Evolutionary conservation across 306 rosid genomes (phyloP).

Genomic region (Canavalia ensiformis): DNA sequence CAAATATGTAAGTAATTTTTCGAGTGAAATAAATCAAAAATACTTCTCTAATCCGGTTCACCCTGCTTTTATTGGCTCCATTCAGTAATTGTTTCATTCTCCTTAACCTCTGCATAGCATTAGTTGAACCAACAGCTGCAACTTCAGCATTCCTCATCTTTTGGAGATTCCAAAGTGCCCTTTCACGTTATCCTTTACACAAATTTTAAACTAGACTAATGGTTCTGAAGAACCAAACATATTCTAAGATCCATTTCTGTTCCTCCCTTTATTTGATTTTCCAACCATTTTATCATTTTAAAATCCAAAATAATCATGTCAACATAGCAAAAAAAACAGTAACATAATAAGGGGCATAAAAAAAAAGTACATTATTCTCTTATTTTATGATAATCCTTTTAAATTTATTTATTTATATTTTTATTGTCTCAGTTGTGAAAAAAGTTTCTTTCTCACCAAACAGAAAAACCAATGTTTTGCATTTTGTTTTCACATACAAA

Average conservation of each 20-base stretch:
- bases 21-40: slow-evolving; percentile 13
- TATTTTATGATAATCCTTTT: too few species aligned
- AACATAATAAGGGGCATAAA: background rate
- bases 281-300: slow-evolving; percentile 79
- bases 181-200: slow-evolving; percentile 47
- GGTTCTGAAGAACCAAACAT: slow-evolving; percentile 50
- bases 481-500: background rate
- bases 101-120: slow-evolving; percentile 56
- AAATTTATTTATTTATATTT: background rate
- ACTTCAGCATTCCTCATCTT: slow-evolving; percentile 58
- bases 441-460: background rate
- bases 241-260: slow-evolving; percentile 61
- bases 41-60: slow-evolving; percentile 39
- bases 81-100: slow-evolving; percentile 56
- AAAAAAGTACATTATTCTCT: background rate
- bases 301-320: slow-evolving; percentile 41
- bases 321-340: background rate
- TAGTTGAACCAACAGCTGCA: slow-evolving; percentile 39
- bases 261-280: slow-evolving; percentile 80
- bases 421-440: background rate
- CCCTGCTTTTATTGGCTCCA: slow-evolving; percentile 80
- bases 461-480: background rate
- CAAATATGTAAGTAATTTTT: slow-evolving; percentile 26
- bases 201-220: slow-evolving; percentile 50
- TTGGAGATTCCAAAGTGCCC: slow-evolving; percentile 44